Conservation (phyloP, 805 yeast species). For the Nakazawaea ambrosiae region DNA sequence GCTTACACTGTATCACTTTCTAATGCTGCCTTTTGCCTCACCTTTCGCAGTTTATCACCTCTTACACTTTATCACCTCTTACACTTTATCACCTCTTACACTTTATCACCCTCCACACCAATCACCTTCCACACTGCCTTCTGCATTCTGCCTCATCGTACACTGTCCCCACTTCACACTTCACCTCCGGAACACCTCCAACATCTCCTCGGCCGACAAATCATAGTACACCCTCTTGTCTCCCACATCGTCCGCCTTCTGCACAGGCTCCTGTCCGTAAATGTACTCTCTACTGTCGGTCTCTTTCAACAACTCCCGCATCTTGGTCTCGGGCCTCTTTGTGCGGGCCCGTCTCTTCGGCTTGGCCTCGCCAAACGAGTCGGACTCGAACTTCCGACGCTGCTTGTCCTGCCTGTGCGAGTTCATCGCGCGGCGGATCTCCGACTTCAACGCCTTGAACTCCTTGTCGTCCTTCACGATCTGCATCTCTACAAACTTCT, state of each 20-base stretch:
- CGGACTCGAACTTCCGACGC: background rate
- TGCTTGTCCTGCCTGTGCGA: background rate
- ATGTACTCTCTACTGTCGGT: constrained; percentile 4
- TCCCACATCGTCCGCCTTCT: no score
- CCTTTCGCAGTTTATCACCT: no score
- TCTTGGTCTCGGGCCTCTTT: background rate
- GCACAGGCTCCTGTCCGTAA: background rate
- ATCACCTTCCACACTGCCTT: no score
- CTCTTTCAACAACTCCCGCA: constrained; percentile 4
- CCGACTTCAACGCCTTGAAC: constrained; percentile 20
- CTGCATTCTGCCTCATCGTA: no score
- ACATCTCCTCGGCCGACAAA: constrained; percentile 13
- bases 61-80: no score
- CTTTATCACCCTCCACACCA: no score
- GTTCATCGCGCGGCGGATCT: background rate
- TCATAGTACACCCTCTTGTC: background rate
- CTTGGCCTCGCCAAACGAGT: background rate
- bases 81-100: no score
- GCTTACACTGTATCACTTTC: no score
- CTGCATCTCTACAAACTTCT: constrained; percentile 23
- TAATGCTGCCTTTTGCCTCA: no score
- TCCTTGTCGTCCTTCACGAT: constrained; percentile 20
- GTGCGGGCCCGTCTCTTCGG: background rate
- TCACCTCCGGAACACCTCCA: constrained; percentile 12
- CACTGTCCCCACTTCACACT: no score